Percentiles rank a stretch among this genome's conserved stretches.
Conservation (phyloP, 345 rosid genomes). For the Salix koriyanagi region DNA sequence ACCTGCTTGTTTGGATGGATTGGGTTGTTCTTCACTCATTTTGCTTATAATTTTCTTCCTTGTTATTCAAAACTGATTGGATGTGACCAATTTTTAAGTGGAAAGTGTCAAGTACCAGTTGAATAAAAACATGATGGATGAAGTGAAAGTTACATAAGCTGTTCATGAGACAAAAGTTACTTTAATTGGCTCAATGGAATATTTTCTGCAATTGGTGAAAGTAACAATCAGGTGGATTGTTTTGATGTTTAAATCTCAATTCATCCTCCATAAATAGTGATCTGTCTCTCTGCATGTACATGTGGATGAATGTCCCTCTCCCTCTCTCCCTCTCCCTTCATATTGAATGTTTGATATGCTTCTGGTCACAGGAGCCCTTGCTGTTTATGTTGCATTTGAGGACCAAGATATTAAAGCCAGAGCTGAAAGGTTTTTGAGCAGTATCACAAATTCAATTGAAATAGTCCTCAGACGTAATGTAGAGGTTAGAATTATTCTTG, state of each 20-base stretch:
- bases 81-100: not conserved
- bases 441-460: conserved; percentile 91
- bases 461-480: conserved; percentile 68
- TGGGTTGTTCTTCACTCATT: not conserved
- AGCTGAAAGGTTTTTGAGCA: conserved; percentile 88
- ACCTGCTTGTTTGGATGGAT: not conserved
- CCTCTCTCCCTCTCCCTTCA: no score
- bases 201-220: not conserved
- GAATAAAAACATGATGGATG: not conserved
- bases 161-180: not conserved
- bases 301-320: not conserved
- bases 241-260: not conserved
- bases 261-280: not conserved
- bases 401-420: conserved; percentile 65
- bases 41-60: not conserved
- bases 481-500: conserved; percentile 75
- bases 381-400: conserved; percentile 69
- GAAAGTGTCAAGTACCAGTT: not conserved
- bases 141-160: not conserved
- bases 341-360: not conserved
- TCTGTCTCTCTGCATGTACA: not conserved
- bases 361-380: conserved; percentile 62
- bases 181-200: not conserved
- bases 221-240: not conserved
- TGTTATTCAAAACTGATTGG: not conserved